Percentiles rank a stretch among this genome's conserved stretches.
Conservation (phyloP, 2,329 filamentous ascomycete species). For the Endocalyx cinctus region DNA sequence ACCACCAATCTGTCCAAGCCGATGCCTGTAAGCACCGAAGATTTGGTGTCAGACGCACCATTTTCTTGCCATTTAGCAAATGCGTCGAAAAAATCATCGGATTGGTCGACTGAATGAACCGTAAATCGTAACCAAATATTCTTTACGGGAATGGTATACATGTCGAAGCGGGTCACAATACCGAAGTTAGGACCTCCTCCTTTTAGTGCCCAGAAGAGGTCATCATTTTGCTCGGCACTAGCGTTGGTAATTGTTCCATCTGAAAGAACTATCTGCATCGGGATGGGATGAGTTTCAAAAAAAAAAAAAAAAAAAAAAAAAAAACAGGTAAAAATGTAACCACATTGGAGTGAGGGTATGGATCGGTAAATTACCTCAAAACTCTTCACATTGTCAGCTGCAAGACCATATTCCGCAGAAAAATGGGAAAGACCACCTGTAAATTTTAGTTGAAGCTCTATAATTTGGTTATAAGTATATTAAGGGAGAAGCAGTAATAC, state of each 20-base stretch:
- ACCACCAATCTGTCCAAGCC: too few species aligned
- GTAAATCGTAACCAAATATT: conserved; percentile 24
- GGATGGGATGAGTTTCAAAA: background rate
- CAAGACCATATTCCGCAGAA: conserved; percentile 29
- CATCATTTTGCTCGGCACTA: conserved; percentile 27
- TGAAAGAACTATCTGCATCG: conserved; percentile 40
- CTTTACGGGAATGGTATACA: conserved; percentile 20
- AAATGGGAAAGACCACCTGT: conserved; percentile 17
- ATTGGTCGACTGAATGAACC: too few species aligned
- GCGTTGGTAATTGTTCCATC: conserved; percentile 37
- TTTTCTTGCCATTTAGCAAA: too few species aligned
- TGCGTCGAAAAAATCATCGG: too few species aligned
- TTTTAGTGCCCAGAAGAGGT: conserved; percentile 44
- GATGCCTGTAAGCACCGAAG: too few species aligned
- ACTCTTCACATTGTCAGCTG: conserved; percentile 37
- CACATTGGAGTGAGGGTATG: too few species aligned
- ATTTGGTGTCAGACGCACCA: too few species aligned
- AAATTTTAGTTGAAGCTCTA: conserved; percentile 1
- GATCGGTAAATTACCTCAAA: conserved; percentile 22
- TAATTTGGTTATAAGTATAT: background rate
- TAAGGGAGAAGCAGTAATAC: too few species aligned
- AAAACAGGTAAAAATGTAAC: too few species aligned
- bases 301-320: background rate
- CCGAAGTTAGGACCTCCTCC: conserved; percentile 46
- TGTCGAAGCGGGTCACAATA: conserved; percentile 31